Evolutionary conservation across 1,284 basidiomycete genomes (phyloP).

Genomic region (Trametes sp.): DNA sequence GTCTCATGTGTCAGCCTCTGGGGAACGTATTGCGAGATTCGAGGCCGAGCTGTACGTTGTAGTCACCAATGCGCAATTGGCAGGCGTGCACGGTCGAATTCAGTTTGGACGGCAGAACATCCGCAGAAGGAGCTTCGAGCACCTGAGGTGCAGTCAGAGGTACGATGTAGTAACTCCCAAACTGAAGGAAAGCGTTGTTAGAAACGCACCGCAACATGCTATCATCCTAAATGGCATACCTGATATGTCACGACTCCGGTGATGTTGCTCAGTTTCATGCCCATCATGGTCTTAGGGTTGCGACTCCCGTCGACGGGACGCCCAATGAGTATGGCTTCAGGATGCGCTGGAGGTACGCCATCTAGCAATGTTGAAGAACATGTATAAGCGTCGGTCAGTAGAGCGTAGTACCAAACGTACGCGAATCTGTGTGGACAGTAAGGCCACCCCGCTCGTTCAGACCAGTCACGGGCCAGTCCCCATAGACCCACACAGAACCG

Average conservation of each 20-base stretch:
- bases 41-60: constrained; percentile 53
- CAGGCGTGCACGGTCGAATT: constrained; percentile 49
- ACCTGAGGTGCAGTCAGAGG: constrained; percentile 62
- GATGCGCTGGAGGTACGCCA: constrained; percentile 61
- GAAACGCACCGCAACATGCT: too few relatives aligned
- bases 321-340: constrained; percentile 64
- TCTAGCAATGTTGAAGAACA: constrained; percentile 52
- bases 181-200: constrained; percentile 25
- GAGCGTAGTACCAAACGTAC: neutral
- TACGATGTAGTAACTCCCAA: constrained; percentile 62
- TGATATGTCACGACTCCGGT: constrained; percentile 65
- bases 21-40: too few relatives aligned
- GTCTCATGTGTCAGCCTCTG: neutral
- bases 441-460: constrained; percentile 66
- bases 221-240: constrained; percentile 41
- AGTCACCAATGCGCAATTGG: constrained; percentile 64
- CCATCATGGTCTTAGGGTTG: constrained; percentile 58
- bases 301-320: constrained; percentile 62
- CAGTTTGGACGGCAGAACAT: constrained; percentile 50
- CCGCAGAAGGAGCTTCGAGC: constrained; percentile 46
- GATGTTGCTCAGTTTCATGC: constrained; percentile 57
- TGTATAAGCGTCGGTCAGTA: too few relatives aligned
- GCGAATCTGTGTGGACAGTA: constrained; percentile 56
- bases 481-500: constrained; percentile 67
- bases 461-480: constrained; percentile 64